Evolutionary conservation across 768 basidiomycete genomes (phyloP).

Genomic region (Suillus placidus): DNA sequence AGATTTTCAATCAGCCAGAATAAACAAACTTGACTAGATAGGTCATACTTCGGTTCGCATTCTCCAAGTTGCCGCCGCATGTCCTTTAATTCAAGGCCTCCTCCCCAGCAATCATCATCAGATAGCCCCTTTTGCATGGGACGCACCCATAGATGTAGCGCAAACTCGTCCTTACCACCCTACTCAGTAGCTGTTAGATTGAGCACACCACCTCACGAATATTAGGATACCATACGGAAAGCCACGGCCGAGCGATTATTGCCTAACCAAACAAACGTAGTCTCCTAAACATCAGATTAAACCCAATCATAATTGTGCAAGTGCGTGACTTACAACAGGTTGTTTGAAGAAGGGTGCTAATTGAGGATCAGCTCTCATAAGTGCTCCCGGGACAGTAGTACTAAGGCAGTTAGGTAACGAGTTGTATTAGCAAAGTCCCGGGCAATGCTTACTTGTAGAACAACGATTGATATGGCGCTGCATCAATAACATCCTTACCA

Average conservation of each 20-base stretch:
- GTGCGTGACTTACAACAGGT: slow-evolving; percentile 19
- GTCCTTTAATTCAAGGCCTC: slow-evolving; percentile 35
- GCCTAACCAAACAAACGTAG: slow-evolving; percentile 22
- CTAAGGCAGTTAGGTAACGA: slow-evolving; percentile 25
- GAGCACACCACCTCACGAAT: neutral
- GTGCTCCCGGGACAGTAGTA: slow-evolving; percentile 42
- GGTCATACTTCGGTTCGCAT: slow-evolving; percentile 43
- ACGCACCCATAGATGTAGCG: slow-evolving; percentile 30
- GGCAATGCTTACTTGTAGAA: slow-evolving; percentile 47
- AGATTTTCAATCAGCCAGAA: neutral
- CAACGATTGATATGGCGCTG: slow-evolving; percentile 30
- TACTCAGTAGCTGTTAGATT: slow-evolving; percentile 21
- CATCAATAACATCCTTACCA: slow-evolving; percentile 32
- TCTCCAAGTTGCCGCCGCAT: slow-evolving; percentile 32
- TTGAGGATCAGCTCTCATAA: slow-evolving; percentile 44
- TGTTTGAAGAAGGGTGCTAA: slow-evolving; percentile 36
- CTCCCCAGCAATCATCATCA: slow-evolving; percentile 38
- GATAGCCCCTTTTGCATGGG: slow-evolving; percentile 32
- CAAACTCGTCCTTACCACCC: slow-evolving; percentile 43
- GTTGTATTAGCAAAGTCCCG: slow-evolving; percentile 3
- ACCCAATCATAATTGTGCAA: too few relatives aligned
- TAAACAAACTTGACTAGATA: neutral
- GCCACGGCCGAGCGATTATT: slow-evolving; percentile 24
- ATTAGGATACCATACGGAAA: slow-evolving; percentile 25
- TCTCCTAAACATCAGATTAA: slow-evolving; percentile 12